Percentiles rank a stretch among this genome's conserved stretches.
Conservation (phyloP, 2,329 filamentous ascomycete species). For the Metarhizium guizhouense region DNA sequence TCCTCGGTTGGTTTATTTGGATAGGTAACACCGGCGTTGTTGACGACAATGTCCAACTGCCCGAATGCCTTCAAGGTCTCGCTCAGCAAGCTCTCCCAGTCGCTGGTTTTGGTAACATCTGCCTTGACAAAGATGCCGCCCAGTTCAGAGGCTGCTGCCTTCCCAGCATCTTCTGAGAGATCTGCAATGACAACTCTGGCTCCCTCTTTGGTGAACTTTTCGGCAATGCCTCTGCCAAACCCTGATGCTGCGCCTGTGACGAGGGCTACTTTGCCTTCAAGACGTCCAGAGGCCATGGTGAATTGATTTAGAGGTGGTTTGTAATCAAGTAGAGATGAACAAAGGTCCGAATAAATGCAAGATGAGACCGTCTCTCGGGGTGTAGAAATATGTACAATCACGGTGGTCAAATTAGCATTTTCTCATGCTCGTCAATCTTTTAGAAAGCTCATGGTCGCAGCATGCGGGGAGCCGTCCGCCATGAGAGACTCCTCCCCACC, state of each 20-base stretch:
- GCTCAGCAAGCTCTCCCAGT: slow-evolving; percentile 44
- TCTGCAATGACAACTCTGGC: slow-evolving; percentile 54
- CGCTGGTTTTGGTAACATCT: slow-evolving; percentile 41
- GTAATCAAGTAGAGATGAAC: no score
- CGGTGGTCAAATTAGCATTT: neutral
- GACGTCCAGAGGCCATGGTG: slow-evolving; percentile 20
- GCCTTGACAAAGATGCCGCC: slow-evolving; percentile 32
- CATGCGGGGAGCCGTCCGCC: neutral
- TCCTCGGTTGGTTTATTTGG: slow-evolving; percentile 52
- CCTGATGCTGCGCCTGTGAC: slow-evolving; percentile 49
- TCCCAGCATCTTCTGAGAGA: slow-evolving; percentile 44
- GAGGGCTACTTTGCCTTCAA: slow-evolving; percentile 33
- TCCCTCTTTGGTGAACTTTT: slow-evolving; percentile 51
- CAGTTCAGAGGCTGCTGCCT: slow-evolving; percentile 34
- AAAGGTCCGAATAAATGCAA: no score
- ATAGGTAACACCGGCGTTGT: slow-evolving; percentile 53
- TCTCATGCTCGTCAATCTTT: no score
- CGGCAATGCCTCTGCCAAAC: slow-evolving; percentile 54
- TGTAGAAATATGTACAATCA: neutral
- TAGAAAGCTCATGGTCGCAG: neutral
- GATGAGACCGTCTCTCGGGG: no score
- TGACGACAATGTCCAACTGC: slow-evolving; percentile 48
- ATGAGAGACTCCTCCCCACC: no score
- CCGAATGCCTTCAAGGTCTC: slow-evolving; percentile 37
- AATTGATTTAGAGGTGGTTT: no score